Percentiles rank a stretch among this genome's conserved stretches.
Evolutionary conservation across 2,329 filamentous ascomycete species (phyloP).

Genomic region (Aurifilum marmelostoma): DNA sequence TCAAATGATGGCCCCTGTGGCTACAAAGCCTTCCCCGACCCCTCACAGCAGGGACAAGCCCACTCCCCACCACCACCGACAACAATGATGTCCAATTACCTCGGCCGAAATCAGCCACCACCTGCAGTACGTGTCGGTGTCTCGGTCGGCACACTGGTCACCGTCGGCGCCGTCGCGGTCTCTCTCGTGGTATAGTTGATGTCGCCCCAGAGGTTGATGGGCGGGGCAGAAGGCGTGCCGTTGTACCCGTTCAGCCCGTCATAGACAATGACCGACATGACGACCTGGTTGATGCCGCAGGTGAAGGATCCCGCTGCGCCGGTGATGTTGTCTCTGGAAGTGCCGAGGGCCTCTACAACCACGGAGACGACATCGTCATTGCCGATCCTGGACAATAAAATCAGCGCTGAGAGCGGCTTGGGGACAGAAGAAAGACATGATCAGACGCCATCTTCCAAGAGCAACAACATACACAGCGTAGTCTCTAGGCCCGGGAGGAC

Average conservation of each 20-base stretch:
- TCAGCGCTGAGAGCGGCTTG: too few species aligned
- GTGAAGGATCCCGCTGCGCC: conserved; percentile 2
- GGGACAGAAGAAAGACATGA: too few species aligned
- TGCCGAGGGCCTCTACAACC: conserved; percentile 9
- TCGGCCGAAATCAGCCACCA: neutral
- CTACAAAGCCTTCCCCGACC: too few species aligned
- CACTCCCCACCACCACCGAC: neutral
- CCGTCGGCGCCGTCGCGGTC: neutral
- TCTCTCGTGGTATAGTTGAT: neutral
- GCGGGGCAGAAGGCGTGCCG: neutral
- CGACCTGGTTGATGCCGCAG: conserved; percentile 14
- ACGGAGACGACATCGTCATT: conserved; percentile 20
- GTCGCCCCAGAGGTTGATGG: conserved; percentile 9
- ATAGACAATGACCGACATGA: conserved; percentile 17
- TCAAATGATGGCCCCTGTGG: neutral
- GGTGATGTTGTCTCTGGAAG: neutral
- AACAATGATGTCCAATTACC: neutral
- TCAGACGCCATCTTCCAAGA: neutral
- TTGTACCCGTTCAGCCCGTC: conserved; percentile 17
- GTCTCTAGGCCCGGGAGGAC: neutral
- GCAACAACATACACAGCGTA: conserved; percentile 24
- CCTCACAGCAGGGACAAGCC: neutral
- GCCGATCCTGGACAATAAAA: conserved; percentile 16
- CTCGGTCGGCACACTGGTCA: conserved; percentile 9
- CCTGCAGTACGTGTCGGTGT: neutral